Evolutionary conservation across 768 basidiomycete genomes (phyloP).

Genomic region (Tulasnella sp.): DNA sequence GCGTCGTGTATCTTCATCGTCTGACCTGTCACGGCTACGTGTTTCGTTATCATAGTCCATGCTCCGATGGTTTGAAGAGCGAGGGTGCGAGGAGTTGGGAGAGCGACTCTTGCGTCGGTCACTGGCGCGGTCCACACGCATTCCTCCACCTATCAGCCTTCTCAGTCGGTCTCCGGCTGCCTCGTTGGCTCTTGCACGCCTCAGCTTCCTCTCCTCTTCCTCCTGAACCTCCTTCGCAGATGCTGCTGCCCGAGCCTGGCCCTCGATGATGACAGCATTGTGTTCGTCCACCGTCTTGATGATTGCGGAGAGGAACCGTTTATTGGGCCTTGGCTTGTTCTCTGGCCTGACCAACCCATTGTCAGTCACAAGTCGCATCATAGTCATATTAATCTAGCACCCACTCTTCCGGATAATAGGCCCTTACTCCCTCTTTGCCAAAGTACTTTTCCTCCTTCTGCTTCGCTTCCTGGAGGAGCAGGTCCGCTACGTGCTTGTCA

Average conservation of each 20-base stretch:
- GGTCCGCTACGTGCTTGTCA: constrained; percentile 82
- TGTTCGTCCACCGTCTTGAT: constrained; percentile 94
- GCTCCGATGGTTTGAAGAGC: not conserved
- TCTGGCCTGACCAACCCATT: constrained; percentile 37
- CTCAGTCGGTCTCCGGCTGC: constrained; percentile 52
- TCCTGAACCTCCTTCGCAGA: constrained; percentile 19
- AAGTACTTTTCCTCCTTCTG: constrained; percentile 74
- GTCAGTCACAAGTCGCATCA: not conserved
- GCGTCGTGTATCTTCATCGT: not conserved
- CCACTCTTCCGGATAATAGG: constrained; percentile 48
- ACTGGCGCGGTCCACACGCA: constrained; percentile 10
- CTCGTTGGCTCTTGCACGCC: constrained; percentile 60
- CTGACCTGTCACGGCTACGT: not conserved
- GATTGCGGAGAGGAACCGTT: constrained; percentile 41
- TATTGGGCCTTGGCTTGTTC: constrained; percentile 56
- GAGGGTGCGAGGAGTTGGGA: not conserved
- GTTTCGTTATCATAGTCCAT: not conserved
- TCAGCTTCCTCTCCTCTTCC: constrained; percentile 20
- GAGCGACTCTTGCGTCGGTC: not conserved
- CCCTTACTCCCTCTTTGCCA: constrained; percentile 58
- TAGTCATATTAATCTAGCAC: constrained; percentile 28
- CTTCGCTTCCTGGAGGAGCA: constrained; percentile 88
- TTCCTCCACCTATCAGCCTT: constrained; percentile 26
- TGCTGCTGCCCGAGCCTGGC: constrained; percentile 25
- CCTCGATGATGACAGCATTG: constrained; percentile 58